phyloP scores from a whole-genome alignment of 2,329 filamentous ascomycete genomes.

The Claviceps quebecensis region DNA sequence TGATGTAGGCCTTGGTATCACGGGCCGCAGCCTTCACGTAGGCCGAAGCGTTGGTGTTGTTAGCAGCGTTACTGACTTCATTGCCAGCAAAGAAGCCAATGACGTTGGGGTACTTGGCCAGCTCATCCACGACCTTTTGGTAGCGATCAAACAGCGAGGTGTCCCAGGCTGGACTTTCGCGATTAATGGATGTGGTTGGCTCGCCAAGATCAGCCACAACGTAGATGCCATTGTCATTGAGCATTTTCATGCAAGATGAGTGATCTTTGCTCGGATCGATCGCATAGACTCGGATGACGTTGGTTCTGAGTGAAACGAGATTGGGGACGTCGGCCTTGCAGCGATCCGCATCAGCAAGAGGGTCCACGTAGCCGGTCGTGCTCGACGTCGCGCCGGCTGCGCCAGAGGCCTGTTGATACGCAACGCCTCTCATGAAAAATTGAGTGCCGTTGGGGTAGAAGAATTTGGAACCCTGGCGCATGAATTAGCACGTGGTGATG shows the following conservation, averaged over 20 bases:
- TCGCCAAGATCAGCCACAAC: slow-evolving; percentile 83
- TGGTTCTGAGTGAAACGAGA: slow-evolving; percentile 66
- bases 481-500: not conserved
- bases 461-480: slow-evolving; percentile 59
- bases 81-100: slow-evolving; percentile 98
- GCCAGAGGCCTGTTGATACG: slow-evolving; percentile 75
- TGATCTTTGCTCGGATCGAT: slow-evolving; percentile 72
- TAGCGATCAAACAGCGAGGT: slow-evolving; percentile 68
- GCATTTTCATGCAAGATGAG: slow-evolving; percentile 67
- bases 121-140: slow-evolving; percentile 65
- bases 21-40: slow-evolving; percentile 97
- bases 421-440: slow-evolving; percentile 78
- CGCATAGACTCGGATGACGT: slow-evolving; percentile 90
- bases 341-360: slow-evolving; percentile 54
- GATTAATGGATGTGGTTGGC: slow-evolving; percentile 72
- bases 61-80: slow-evolving; percentile 80
- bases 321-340: slow-evolving; percentile 81
- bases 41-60: slow-evolving; percentile 80
- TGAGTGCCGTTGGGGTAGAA: slow-evolving; percentile 64
- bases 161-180: slow-evolving; percentile 66
- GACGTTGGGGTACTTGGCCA: slow-evolving; percentile 76
- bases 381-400: slow-evolving; percentile 36
- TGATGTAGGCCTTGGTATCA: slow-evolving; percentile 92
- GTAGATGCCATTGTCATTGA: slow-evolving; percentile 83
- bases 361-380: slow-evolving; percentile 57